Base-by-base conservation (phyloP, 225 moss, liverwort and hornwort species). In the Marchantia polymorpha region DNA sequence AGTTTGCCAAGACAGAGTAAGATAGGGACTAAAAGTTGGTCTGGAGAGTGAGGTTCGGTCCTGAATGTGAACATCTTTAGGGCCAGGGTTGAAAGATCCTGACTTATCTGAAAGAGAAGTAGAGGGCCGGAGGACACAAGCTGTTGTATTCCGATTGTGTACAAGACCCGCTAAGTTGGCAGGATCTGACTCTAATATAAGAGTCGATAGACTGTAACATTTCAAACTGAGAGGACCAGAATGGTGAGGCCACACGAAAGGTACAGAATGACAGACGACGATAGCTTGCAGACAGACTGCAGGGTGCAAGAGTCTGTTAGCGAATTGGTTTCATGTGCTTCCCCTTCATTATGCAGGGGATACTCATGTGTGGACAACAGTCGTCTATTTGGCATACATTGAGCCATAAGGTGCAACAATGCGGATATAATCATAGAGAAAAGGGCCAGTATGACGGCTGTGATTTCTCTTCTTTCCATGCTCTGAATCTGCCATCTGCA, bases 381-480 rank as follows among this genome's bases (percentile, higher is more conserved):
- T 49, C 17, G 25, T 74, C 71, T 81, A 71, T 69, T 83, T 15
- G 77, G 74, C 48, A 87, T 53, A 69, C 85, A 83, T 64, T 55
- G 69, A 26, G 75, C 75, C 19, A 94, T 59, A 51, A 91, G 84
- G 84, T 94, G 94, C 55, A 94, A 75, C 60, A 93, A 72, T 25
- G 91, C 90, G 25, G 92, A 90, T 66, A 93, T 81, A 67, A 90
- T 85, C 88, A 92, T 85, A 84, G 88, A 90, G 26, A 93, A 66
- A 30, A 95, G 84, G 77, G 88, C 91, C 74, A 99, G 81, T 23
- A 90, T 81, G 51, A 95, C 77, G 11, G 90, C 93, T 64, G 89
- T 82, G 30, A 90, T 81, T 84, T 95, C 99, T 56, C 93, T 88
- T 69, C 88, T 89, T 79, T 99, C 99, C 92, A 95, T 89, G 55